These are phyloP conservation scores for Nicotiana benthamiana DNA, from an alignment of 257 asterid species.

Conservation along the genomic window DNA sequence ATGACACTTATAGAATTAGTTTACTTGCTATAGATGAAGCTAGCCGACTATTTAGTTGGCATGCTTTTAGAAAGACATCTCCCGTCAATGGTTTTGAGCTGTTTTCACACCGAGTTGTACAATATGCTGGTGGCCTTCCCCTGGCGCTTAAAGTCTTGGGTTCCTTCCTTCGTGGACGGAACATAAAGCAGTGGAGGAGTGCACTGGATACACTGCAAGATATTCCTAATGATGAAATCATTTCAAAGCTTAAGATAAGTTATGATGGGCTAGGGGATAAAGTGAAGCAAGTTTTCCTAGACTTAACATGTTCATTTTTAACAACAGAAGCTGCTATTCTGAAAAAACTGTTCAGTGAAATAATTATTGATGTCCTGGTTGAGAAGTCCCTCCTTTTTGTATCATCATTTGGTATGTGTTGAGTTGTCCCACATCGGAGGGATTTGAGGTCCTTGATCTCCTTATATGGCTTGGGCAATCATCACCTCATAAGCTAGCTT, in stretches of 20 bases:
- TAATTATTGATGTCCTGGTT: slow-evolving; percentile 3
- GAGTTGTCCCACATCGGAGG: too few species aligned
- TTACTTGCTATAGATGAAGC: background rate
- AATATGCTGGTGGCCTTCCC: slow-evolving; percentile 14
- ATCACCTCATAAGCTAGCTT: too few species aligned
- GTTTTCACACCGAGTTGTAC: background rate
- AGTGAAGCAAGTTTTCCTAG: slow-evolving; percentile 10
- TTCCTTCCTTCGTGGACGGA: background rate
- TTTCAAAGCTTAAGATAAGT: slow-evolving; percentile 9
- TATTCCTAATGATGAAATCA: slow-evolving; percentile 7
- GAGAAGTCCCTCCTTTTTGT: slow-evolving; percentile 2
- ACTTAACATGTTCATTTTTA: slow-evolving; percentile 1
- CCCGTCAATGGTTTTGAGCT: background rate
- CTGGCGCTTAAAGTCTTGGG: slow-evolving; percentile 17
- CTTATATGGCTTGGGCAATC: too few species aligned
- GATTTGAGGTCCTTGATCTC: too few species aligned
- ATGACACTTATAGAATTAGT: background rate
- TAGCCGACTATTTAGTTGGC: background rate
- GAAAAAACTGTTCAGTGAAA: background rate
- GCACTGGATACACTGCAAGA: slow-evolving; percentile 1
- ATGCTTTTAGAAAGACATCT: slow-evolving; percentile 1
- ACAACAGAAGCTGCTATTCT: background rate
- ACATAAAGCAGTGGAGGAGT: background rate
- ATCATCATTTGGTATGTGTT: too few species aligned
- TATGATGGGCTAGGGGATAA: slow-evolving; percentile 9